Conservation (phyloP, 2,329 filamentous ascomycete genomes). For the Davidsoniella neocaledoniae region DNA sequence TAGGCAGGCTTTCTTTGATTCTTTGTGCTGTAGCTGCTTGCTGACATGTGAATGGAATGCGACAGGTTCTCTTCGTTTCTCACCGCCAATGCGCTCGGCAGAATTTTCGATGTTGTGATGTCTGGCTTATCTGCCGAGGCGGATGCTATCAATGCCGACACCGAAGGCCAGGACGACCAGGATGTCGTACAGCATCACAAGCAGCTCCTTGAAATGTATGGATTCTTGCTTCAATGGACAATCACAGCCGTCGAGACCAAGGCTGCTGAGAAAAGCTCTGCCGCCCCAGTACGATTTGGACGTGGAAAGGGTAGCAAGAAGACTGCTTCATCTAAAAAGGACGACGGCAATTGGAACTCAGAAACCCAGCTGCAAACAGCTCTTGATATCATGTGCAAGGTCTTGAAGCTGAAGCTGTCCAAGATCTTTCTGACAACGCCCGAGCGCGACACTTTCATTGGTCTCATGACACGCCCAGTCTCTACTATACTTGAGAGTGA, state of each 20-base stretch:
- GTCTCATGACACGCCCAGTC: conserved; percentile 77
- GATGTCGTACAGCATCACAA: conserved; percentile 77
- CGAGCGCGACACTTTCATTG: conserved; percentile 87
- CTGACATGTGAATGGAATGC: conserved; percentile 27
- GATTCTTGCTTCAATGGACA: conserved; percentile 87
- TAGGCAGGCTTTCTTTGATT: conserved; percentile 46
- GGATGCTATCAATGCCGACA: conserved; percentile 67
- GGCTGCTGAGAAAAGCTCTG: conserved; percentile 70
- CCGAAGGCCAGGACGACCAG: conserved; percentile 76
- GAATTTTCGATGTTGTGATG: conserved; percentile 78
- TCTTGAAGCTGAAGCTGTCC: conserved; percentile 77
- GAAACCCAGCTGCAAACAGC: conserved; percentile 73
- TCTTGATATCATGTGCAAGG: conserved; percentile 89
- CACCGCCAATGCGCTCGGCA: conserved; percentile 70
- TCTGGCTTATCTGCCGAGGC: conserved; percentile 75
- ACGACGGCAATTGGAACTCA: conserved; percentile 77
- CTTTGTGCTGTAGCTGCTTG: conserved; percentile 4
- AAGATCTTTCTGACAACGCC: conserved; percentile 94
- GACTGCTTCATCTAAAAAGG: conserved; percentile 33
- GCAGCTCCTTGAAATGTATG: conserved; percentile 80
- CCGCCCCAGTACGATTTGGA: conserved; percentile 49
- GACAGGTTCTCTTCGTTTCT: conserved; percentile 69
- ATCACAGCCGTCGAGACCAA: conserved; percentile 89
- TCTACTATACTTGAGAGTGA: conserved; percentile 93
- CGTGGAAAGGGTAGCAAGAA: conserved; percentile 63